Conservation (phyloP, 768 basidiomycete genomes). For the Auricularia auricula-judae region DNA sequence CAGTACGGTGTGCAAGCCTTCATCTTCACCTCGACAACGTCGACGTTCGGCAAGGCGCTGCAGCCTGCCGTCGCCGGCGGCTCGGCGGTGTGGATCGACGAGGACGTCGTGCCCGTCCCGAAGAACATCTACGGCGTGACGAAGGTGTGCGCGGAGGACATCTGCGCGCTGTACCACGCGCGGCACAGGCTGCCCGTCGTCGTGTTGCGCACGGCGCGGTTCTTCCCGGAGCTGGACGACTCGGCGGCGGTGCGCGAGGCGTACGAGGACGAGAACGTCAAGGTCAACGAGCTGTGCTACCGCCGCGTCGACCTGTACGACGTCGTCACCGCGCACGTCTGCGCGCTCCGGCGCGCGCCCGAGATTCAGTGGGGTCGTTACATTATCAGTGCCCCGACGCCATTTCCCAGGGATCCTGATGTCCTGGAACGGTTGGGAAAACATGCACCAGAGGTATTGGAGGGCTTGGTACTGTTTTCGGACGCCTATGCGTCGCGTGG, state of each 20-base stretch:
- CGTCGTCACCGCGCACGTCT: not conserved
- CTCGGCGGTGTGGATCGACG: not conserved
- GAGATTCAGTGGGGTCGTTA: not conserved
- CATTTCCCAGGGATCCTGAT: not conserved
- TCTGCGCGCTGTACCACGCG: not conserved
- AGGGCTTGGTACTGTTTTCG: not conserved
- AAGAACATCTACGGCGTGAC: slow-evolving; percentile 1
- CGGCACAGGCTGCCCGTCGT: not conserved
- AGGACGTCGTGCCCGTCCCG: not conserved
- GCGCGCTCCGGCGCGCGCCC: not conserved
- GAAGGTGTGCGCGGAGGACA: not conserved
- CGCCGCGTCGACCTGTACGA: not conserved
- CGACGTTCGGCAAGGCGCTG: not conserved
- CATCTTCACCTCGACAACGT: not conserved
- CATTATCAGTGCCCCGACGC: not conserved
- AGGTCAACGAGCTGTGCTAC: slow-evolving; percentile 1
- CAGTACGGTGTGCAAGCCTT: not conserved
- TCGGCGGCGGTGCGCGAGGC: not conserved
- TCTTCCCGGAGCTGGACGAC: not conserved
- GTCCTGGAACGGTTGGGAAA: not conserved
- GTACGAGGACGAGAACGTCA: not conserved
- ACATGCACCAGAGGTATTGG: not conserved
- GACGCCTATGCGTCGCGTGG: not conserved
- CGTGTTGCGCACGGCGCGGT: not conserved
- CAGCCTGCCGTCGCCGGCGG: not conserved